These are phyloP conservation scores for Fraxinus sp. DNA, from an alignment of 305 asterid genomes.

Conservation along the genomic window DNA sequence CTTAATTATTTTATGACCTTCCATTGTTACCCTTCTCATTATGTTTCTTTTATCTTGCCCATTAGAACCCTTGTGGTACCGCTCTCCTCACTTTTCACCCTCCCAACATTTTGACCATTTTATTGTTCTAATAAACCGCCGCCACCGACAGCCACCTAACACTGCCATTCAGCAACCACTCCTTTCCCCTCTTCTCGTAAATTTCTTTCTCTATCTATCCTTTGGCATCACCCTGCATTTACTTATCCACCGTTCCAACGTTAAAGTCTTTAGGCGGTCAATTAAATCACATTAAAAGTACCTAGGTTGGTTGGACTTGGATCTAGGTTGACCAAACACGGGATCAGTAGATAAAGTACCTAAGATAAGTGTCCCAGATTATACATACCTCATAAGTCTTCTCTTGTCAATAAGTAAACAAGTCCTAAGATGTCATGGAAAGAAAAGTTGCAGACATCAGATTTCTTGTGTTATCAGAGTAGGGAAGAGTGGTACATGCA, in stretches of 20 bases:
- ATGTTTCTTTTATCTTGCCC: background rate
- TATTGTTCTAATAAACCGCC: background rate
- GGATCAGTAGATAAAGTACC: background rate
- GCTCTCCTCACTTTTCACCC: background rate
- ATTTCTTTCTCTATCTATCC: background rate
- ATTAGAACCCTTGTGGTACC: background rate
- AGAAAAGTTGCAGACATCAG: constrained; percentile 5
- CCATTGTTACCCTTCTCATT: background rate
- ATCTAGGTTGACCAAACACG: constrained; percentile 10
- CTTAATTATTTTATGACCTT: background rate
- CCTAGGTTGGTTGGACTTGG: constrained; percentile 4
- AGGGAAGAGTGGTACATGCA: background rate
- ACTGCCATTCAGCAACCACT: background rate
- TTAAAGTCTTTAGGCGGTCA: background rate
- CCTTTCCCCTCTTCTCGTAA: background rate
- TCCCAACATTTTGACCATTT: background rate
- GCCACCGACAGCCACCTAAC: background rate
- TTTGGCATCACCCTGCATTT: background rate
- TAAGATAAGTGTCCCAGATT: constrained; percentile 1
- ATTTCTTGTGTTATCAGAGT: constrained; percentile 17
- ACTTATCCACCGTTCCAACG: background rate
- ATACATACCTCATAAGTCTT: constrained; percentile 16
- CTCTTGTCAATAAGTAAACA: constrained; percentile 26
- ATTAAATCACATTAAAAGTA: background rate
- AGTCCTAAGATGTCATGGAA: constrained; percentile 5